Evolutionary conservation across 352 stramenopile genomes (phyloP), one percentile per base, ranked within the genome.

Genomic region (Globisporangium emineosum): DNA sequence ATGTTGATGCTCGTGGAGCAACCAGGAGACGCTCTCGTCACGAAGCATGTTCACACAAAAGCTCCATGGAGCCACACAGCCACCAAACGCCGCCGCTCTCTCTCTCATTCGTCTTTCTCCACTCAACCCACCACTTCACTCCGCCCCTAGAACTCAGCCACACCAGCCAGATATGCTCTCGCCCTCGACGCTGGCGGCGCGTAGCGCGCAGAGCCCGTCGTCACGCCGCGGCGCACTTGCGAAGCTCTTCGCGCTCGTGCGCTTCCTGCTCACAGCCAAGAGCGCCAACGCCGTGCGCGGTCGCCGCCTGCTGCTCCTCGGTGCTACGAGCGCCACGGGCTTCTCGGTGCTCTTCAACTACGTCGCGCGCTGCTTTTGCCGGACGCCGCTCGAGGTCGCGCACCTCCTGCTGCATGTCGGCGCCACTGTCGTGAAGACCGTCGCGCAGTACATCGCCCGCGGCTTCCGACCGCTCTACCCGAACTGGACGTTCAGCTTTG

Each of bases 401-500:
- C 54, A 69, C 17, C 23, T 64, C 33, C 15, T 29, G 15, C 1
- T 50, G 47, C 56, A 60, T 25, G 35, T 68, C 15, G 17, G 30
- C 1, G 29, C 15, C 23, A 57, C 62, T 9, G n/a, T 67, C 21
- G 23, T 21, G 5, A 42, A 32, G 40, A 57, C 62, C 15, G 62
- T 27, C 0, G 54, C 33, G 43, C 42, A 37, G 54, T 64, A 56
- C 32, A 33, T 60, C 15, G 57, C 49, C 29, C 37, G 65, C 21
- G 69, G 71, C 2, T 66, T 67, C 27, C 64, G 60, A 13, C 69
- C 67, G 8, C 65, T 75, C 19, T 77, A 73, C 30, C 66, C 74
- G 0, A 62, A 69, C 21, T 81, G 74, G 71, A 79, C 74, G 19
- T 64, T 81, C 25, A 45, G 53, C 9, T 71, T 78, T 27, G 71